Base-by-base conservation (phyloP, 2,329 filamentous ascomycete species). In the Arachnopeziza araneosa region DNA sequence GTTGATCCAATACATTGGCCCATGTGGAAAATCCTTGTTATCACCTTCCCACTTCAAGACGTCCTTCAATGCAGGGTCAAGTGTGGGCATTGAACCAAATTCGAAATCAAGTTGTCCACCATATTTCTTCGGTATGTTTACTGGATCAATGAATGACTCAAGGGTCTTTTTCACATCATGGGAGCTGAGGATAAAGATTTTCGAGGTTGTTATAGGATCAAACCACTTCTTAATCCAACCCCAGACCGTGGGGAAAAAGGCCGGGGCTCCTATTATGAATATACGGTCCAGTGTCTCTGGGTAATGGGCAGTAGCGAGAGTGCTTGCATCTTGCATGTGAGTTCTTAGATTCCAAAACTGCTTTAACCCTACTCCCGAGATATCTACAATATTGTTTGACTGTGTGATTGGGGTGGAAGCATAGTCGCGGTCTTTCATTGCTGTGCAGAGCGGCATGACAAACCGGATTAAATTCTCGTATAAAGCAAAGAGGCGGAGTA, bases 181-280 rank as follows among this genome's bases (percentile, higher is more conserved):
- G 9, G 84, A 79, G 54, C 81, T 81, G 58, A 98, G 84, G 68
- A 98, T 95, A 74, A 96, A 96, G 73, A 98, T 97, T 78, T 98
- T 98, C 69, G 91, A 95, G 2, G 92, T 90, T 36, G 93, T 97
- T 63, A 92, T 91, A 7, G 93, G 93, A 76, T 93, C 89, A 71
- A 96, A 96, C 92, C 93, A 96, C 70, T 89, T 88, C 80, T 96
- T 96, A 76, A 96, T 83, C 91, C 92, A 96, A 66, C 90, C 86
- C 93, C 93, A 93, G 62, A 96, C 90, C 2, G 91, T 96, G 55
- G 89, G 89, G 79, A 96, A 96, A 81, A 96, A 96, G 52, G 83
- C 78, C 8, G 93, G 93, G 0, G 93, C 93, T 63, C 93, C 93
- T 64, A 97, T 91, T 70, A 98, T 89, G 71, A 88, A 91, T 74